Percentiles rank a stretch among this genome's conserved stretches.
Conservation (phyloP, 1,139 yeast species). For the Wickerhamomyces sp. region DNA sequence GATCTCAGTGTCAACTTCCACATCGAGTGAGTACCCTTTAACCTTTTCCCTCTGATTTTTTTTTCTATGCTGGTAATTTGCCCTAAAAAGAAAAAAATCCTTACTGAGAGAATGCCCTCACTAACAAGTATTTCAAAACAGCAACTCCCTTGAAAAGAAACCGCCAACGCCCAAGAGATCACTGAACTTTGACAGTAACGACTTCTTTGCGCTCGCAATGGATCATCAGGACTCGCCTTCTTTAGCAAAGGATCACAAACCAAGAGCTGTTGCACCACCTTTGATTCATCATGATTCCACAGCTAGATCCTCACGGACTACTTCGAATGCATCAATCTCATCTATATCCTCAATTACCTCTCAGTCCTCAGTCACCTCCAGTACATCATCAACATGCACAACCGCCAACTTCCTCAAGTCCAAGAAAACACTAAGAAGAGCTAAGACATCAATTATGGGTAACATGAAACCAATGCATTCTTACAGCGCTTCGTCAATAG, state of each 20-base stretch:
- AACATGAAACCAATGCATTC: slow-evolving; percentile 15
- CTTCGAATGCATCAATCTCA: slow-evolving; percentile 13
- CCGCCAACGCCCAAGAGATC: too few species aligned
- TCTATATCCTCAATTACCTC: slow-evolving; percentile 13
- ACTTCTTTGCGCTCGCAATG: too few species aligned
- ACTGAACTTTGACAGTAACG: too few species aligned
- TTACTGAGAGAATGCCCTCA: too few species aligned
- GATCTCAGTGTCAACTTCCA: slow-evolving; percentile 45
- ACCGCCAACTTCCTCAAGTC: slow-evolving; percentile 8
- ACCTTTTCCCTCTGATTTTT: neutral
- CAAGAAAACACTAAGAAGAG: slow-evolving; percentile 17
- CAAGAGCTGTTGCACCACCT: neutral
- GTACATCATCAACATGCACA: neutral
- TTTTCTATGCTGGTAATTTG: neutral
- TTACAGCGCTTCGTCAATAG: slow-evolving; percentile 15
- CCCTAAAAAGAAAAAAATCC: too few species aligned
- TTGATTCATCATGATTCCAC: slow-evolving; percentile 1
- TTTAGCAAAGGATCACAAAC: neutral
- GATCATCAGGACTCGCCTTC: neutral
- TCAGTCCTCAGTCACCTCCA: slow-evolving; percentile 8
- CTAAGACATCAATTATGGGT: slow-evolving; percentile 14
- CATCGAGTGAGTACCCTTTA: slow-evolving; percentile 20
- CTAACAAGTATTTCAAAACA: neutral
- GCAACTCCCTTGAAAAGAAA: too few species aligned
- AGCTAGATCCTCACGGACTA: slow-evolving; percentile 9